Evolutionary conservation across 2,329 filamentous ascomycete genomes (phyloP).

Genomic region (Fusarium lyarnte): DNA sequence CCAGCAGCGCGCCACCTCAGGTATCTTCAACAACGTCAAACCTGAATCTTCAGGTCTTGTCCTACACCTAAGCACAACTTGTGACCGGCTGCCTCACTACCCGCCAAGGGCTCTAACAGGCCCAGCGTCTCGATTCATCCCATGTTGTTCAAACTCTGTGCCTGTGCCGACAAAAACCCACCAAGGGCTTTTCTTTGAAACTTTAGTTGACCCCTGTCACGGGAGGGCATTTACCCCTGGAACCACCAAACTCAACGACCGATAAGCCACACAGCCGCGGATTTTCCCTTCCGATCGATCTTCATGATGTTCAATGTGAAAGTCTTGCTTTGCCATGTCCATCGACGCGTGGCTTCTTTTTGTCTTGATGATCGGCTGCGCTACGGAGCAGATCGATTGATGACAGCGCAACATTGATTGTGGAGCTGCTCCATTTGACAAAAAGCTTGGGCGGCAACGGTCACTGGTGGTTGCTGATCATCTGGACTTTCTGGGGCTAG

Average conservation of each 20-base stretch:
- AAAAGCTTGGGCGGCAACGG: constrained; percentile 27
- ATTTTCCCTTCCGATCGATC: background rate
- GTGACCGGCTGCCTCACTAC: constrained; percentile 34
- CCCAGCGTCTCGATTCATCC: constrained; percentile 33
- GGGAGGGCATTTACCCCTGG: constrained; percentile 27
- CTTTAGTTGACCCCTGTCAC: constrained; percentile 22
- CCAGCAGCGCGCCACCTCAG: background rate
- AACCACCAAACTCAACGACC: constrained; percentile 10
- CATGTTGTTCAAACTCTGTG: constrained; percentile 31
- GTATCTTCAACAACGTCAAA: background rate
- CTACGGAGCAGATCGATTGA: constrained; percentile 6
- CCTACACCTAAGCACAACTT: constrained; percentile 3
- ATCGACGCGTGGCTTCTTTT: constrained; percentile 24
- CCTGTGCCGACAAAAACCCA: background rate
- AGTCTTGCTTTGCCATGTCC: background rate
- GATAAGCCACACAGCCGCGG: background rate
- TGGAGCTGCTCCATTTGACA: constrained; percentile 24
- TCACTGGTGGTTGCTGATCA: constrained; percentile 29
- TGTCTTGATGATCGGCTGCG: constrained; percentile 8
- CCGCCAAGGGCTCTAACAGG: constrained; percentile 12
- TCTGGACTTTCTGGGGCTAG: constrained; percentile 9
- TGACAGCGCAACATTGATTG: constrained; percentile 28
- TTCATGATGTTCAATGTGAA: background rate
- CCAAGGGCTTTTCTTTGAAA: constrained; percentile 31
- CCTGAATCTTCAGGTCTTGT: constrained; percentile 4